Percentiles rank a stretch among this genome's conserved stretches.
These are phyloP conservation scores for Parmelia sp. DNA, from an alignment of 495 filamentous ascomycete species.

Conservation along the genomic window DNA sequence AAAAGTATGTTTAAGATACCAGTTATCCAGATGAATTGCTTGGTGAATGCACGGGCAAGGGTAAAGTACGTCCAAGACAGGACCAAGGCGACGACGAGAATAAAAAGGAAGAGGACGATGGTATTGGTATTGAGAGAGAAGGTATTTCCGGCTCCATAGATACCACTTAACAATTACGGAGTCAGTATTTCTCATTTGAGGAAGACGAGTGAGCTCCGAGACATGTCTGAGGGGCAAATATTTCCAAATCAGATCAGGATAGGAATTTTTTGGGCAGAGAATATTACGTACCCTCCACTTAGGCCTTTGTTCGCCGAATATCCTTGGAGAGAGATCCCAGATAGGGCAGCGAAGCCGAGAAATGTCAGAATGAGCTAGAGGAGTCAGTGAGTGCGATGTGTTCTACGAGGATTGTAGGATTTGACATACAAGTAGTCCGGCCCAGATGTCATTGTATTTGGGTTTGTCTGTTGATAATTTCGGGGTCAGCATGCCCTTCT, in stretches of 20 bases:
- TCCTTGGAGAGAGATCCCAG: constrained; percentile 66
- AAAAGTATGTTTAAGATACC: constrained; percentile 62
- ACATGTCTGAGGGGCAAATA: too few relatives aligned
- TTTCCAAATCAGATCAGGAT: too few relatives aligned
- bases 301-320: constrained; percentile 62
- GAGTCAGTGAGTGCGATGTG: constrained; percentile 11
- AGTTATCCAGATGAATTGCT: constrained; percentile 86
- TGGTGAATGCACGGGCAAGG: constrained; percentile 73
- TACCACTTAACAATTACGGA: too few relatives aligned
- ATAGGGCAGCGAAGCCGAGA: constrained; percentile 70
- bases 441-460: constrained; percentile 87
- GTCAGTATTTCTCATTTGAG: too few relatives aligned
- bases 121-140: constrained; percentile 75
- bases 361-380: constrained; percentile 62
- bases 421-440: constrained; percentile 59
- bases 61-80: constrained; percentile 72
- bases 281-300: too few relatives aligned
- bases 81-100: constrained; percentile 62
- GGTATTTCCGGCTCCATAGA: constrained; percentile 59
- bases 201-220: too few relatives aligned
- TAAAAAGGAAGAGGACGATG: constrained; percentile 73
- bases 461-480: constrained; percentile 47
- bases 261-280: too few relatives aligned
- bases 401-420: background rate
- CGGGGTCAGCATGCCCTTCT: background rate